Evolutionary conservation across 306 rosid species (phyloP).

Genomic region (Cicer judaicum): DNA sequence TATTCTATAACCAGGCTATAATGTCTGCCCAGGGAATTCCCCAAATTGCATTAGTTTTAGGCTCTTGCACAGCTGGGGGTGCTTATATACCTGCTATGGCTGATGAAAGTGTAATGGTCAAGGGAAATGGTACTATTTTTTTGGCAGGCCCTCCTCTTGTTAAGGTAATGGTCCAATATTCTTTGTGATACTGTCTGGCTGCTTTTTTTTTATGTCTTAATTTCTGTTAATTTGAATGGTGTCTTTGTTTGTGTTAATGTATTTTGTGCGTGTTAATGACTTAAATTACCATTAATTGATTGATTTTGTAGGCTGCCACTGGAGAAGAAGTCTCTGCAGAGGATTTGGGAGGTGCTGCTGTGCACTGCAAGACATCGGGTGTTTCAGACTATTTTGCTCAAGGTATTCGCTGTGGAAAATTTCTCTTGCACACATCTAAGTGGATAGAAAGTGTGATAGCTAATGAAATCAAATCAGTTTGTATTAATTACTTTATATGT

Average conservation of each 20-base stretch:
- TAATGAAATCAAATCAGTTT: neutral
- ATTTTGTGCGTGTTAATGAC: slow-evolving; percentile 36
- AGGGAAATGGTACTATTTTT: slow-evolving; percentile 94
- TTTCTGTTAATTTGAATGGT: neutral
- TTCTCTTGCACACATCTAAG: neutral
- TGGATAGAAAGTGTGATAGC: slow-evolving; percentile 18
- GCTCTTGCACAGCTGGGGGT: slow-evolving; percentile 97
- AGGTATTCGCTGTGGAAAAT: slow-evolving; percentile 53
- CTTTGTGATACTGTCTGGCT: slow-evolving; percentile 39
- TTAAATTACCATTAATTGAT: slow-evolving; percentile 40
- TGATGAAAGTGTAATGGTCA: slow-evolving; percentile 99
- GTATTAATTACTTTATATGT: slow-evolving; percentile 8
- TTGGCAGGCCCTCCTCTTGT: slow-evolving; percentile 97
- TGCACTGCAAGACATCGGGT: slow-evolving; percentile 95
- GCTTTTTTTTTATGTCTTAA: neutral
- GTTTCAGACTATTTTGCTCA: slow-evolving; percentile 98
- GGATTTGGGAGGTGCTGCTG: slow-evolving; percentile 86
- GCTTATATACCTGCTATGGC: slow-evolving; percentile 99
- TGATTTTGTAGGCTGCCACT: slow-evolving; percentile 82
- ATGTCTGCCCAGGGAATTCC: slow-evolving; percentile 94
- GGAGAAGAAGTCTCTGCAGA: slow-evolving; percentile 97
- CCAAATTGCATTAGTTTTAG: slow-evolving; percentile 89
- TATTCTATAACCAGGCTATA: slow-evolving; percentile 84
- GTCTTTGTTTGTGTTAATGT: slow-evolving; percentile 10
- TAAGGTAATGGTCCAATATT: slow-evolving; percentile 60